Base-by-base conservation (phyloP, 768 basidiomycete genomes). In the Amanita molliuscula region DNA sequence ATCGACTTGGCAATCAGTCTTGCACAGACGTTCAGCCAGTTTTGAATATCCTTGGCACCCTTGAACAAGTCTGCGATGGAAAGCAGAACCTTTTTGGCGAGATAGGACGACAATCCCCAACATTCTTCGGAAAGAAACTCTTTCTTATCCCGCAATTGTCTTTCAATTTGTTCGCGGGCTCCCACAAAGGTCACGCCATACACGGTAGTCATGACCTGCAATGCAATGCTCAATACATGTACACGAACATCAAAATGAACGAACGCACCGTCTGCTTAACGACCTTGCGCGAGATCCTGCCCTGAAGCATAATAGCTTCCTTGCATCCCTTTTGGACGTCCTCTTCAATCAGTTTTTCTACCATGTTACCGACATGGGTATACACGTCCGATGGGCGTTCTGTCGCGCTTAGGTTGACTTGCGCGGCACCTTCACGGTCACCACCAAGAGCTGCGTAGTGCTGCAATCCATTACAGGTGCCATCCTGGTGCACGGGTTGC, bases 381-480 rank as follows among this genome's bases (percentile, higher is more conserved):
- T 99, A 99, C 52, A 98, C 94, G 60, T 99, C 96, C 29, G 91
- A 86, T 0, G 96, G 96, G 23, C 82, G 73, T 53, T 92, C 90
- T 0, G 83, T 81, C 7, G 81, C 82, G 33, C 78, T 77, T 45
- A 99, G 72, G 62, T 99, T 99, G 61, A 99, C 96, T 60, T 97
- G 94, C 52, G 72, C 70, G 1, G 96, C 96, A 51, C 96, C 96
- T 29, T 76, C 73, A 10, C 74, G 72, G 61, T 98, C 96, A 4
- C 96, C 95, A 38, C 96, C 96, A 3, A 99, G 79, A 0, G 96
- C 96, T 5, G 96, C 96, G 59, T 99, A 99, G 64, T 99, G 95
- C 67, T 99, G 96, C 55, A 99, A 73, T 23, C 95, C 96, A 58
- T 99, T 99, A 59, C 96, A 99, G 0, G 96, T 97, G 3, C 96